Base-by-base conservation (phyloP, 2,329 filamentous ascomycete genomes). In the Trichoderma guizhouense region DNA sequence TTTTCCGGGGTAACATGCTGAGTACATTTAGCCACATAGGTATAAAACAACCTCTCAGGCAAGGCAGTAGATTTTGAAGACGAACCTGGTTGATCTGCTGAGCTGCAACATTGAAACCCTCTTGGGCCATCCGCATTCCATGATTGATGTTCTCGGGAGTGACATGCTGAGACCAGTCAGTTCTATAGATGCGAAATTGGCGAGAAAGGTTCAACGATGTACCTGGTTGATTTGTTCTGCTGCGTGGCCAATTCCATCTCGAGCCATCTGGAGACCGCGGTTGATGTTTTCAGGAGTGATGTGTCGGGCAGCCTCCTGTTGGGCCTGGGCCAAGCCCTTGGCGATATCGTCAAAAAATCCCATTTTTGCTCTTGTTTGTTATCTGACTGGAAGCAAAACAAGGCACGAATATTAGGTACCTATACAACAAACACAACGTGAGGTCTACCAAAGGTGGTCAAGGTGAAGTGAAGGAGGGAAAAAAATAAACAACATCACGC, bases 281-380 rank as follows among this genome's bases (percentile, higher is more conserved):
- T 39, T 65, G 43, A 71, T 55, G n/a, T 71, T 71, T 55, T 71
- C 70, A 0, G 63, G 28, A 2, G 28, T 62, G 28, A 71, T 21
- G 32, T 71, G 70, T 62, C 24, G 53, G 5, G 55, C 63, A 36
- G 70, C 70, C 28, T 68, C 70, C 15, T 24, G n/a, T 7, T 51
- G 53, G 5, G 32, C 39, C 6, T 62, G 5, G 21, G 26, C 69
- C 43, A 71, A 43, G 7, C 47, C 57, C 0, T 55, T 14, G 12
- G 36, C 67, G 18, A 69, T 21, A 1, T 34, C 51, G 18, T 7
- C 26, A 3, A 47, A 69, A 11, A 60, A 51, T 1, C 53, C 57
- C 65, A 68, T 68, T 1, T 2, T 21, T 14, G 9, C 4, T 34
- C 21, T 24, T 26, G 3, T 32, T 9, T 53, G 11, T 2, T 39